Base-by-base conservation (phyloP, 2,329 filamentous ascomycete species). In the Sclerotinia borealis region DNA sequence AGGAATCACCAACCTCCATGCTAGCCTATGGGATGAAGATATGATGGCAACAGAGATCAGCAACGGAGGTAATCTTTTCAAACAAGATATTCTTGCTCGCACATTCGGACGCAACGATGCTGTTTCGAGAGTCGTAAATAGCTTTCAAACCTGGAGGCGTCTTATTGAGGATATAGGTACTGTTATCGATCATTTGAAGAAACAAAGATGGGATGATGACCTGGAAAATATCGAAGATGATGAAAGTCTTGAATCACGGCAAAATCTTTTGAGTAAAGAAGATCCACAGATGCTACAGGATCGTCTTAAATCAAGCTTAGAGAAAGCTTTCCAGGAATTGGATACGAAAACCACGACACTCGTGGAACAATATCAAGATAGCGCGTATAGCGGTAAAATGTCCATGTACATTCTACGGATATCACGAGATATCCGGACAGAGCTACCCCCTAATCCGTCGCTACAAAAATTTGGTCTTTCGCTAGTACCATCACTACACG, bases 181-280 rank as follows among this genome's bases (percentile, higher is more conserved):
- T 22, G 80, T 88, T 4, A 82, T 92, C 9, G 84, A 86, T 47
- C 80, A 84, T 64, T 82, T 95, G 69, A 84, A 80, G 65, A 83
- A 83, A 52, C 85, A 88, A 68, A 83, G 85, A 63, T 93, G 90
- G 89, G 88, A 93, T 66, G 88, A 91, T 62, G 88, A 91, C 65
- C 81, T 87, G 34, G 77, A 79, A 58, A 85, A 89, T 58, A 85
- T 91, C 47, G 89, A 92, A 65, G 88, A 92, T 65, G 89, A 93
- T 66, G 81, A 89, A 61, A 85, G 83, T 0, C 83, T 89, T 25
- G 87, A 91, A 66, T 80, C 81, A 22, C 82, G 87, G 39, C 87
- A 91, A 69, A 81, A 82, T 43, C 75, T 87, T 0, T 79, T 96
- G 15, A 91, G 87, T 74, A 85, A 85, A 59, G 85, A 93, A 39